Conservation (phyloP, 2,329 filamentous ascomycete genomes). For the Penicillium crustosum region DNA sequence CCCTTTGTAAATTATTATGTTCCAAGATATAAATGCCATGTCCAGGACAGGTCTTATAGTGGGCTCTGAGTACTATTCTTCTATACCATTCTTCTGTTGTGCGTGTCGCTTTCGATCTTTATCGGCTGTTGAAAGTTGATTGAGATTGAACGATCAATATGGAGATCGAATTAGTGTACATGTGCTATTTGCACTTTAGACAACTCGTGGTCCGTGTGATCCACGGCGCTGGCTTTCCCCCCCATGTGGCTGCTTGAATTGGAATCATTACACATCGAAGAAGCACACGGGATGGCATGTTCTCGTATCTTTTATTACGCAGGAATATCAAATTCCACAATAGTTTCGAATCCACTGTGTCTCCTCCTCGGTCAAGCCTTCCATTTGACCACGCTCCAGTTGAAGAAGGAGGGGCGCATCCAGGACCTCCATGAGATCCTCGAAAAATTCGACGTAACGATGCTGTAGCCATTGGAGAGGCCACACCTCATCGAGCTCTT, state of each 20-base stretch:
- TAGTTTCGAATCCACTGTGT: slow-evolving; percentile 25
- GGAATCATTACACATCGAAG: not conserved
- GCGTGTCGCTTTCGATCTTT: not conserved
- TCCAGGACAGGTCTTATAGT: slow-evolving; percentile 11
- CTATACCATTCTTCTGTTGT: not conserved
- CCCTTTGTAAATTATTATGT: slow-evolving; percentile 33
- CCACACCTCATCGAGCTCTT: slow-evolving; percentile 27
- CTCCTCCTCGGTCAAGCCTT: slow-evolving; percentile 39
- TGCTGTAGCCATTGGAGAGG: slow-evolving; percentile 23
- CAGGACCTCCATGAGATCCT: slow-evolving; percentile 44
- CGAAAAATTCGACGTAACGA: slow-evolving; percentile 44
- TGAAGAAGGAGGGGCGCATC: slow-evolving; percentile 53
- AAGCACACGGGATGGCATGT: not conserved
- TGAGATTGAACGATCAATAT: not conserved
- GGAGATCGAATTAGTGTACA: not conserved
- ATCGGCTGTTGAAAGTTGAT: not conserved
- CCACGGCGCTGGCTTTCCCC: not conserved
- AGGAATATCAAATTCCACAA: not conserved
- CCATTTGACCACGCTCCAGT: slow-evolving; percentile 50
- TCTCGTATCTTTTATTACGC: not conserved
- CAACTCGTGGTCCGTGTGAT: not conserved
- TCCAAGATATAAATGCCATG: slow-evolving; percentile 24
- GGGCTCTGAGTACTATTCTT: not conserved
- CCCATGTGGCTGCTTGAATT: not conserved
- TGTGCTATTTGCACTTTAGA: not conserved